Evolutionary conservation across 441 rosid species (phyloP).

Genomic region (Populus tomentosa): DNA sequence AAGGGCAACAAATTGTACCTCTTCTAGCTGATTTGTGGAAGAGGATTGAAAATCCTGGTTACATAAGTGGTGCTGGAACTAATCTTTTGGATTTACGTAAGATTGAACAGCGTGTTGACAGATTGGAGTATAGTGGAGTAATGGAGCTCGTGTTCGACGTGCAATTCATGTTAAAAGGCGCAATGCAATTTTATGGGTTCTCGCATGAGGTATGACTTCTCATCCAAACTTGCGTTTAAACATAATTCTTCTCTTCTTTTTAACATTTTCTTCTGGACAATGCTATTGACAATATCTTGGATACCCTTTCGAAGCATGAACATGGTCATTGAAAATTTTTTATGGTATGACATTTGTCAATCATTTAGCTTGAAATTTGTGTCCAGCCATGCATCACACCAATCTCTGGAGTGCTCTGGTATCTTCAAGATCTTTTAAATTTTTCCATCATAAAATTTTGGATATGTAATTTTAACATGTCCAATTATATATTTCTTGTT

Average conservation of each 20-base stretch:
- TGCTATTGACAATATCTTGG: neutral
- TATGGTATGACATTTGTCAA: neutral
- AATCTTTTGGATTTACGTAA: conserved; percentile 78
- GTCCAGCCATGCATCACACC: neutral
- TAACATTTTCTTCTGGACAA: neutral
- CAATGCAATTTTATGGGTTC: conserved; percentile 80
- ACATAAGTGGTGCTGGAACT: conserved; percentile 58
- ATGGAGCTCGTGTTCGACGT: conserved; percentile 90
- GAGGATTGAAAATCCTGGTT: conserved; percentile 64
- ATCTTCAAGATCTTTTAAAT: too few relatives aligned
- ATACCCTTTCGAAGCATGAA: neutral
- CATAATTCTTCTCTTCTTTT: neutral
- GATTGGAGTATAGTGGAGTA: conserved; percentile 72
- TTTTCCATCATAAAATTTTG: neutral
- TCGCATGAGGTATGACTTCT: conserved; percentile 75
- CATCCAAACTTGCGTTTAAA: neutral
- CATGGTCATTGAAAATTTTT: neutral
- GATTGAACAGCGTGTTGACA: conserved; percentile 85
- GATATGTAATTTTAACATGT: neutral
- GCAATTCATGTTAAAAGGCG: conserved; percentile 81
- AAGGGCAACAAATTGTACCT: conserved; percentile 95
- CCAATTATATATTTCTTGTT: neutral
- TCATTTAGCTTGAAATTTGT: neutral
- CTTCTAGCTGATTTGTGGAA: conserved; percentile 88
- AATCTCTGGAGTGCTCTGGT: neutral